These are phyloP conservation scores for Sporothrix phasma DNA, from an alignment of 2,329 filamentous ascomycete genomes.

Conservation along the genomic window DNA sequence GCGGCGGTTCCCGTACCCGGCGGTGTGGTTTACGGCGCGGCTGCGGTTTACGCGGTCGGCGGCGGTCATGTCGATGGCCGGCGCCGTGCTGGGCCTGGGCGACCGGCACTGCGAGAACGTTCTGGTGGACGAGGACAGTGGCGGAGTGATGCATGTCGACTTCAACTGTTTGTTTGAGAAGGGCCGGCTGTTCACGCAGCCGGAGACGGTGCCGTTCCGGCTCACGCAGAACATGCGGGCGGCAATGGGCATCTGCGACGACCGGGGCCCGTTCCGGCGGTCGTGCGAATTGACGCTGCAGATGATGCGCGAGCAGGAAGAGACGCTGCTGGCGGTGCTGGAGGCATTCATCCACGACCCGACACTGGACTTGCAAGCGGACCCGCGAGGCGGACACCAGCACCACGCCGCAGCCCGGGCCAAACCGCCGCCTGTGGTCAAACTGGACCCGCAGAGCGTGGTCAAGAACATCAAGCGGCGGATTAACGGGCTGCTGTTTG, in stretches of 20 bases:
- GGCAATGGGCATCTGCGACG: conserved; percentile 89
- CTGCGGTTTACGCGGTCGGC: conserved; percentile 86
- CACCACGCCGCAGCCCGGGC: conserved; percentile 31
- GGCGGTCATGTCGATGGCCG: conserved; percentile 99
- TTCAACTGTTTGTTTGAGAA: conserved; percentile 99
- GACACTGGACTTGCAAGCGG: conserved; percentile 71
- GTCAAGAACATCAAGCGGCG: conserved; percentile 83
- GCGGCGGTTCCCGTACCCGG: conserved; percentile 86
- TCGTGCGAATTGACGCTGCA: conserved; percentile 81
- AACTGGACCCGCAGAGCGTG: conserved; percentile 58
- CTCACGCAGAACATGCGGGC: conserved; percentile 98
- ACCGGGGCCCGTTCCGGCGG: conserved; percentile 85
- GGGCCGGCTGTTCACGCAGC: conserved; percentile 86
- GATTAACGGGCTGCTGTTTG: conserved; percentile 69
- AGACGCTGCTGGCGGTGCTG: conserved; percentile 92
- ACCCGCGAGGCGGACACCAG: conserved; percentile 22
- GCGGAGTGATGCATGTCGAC: conserved; percentile 92
- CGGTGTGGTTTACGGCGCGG: conserved; percentile 81
- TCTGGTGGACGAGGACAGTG: conserved; percentile 84
- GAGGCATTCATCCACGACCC: conserved; percentile 97
- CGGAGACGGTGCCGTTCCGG: conserved; percentile 89
- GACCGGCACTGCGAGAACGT: conserved; percentile 98
- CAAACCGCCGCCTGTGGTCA: conserved; percentile 39
- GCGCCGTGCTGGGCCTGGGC: conserved; percentile 84
- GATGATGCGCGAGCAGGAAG: conserved; percentile 80